Percentiles rank a stretch among this genome's conserved stretches.
phyloP scores from a whole-genome alignment of 176 grass and related monocot genomes.

The Oryza glumipatula region DNA sequence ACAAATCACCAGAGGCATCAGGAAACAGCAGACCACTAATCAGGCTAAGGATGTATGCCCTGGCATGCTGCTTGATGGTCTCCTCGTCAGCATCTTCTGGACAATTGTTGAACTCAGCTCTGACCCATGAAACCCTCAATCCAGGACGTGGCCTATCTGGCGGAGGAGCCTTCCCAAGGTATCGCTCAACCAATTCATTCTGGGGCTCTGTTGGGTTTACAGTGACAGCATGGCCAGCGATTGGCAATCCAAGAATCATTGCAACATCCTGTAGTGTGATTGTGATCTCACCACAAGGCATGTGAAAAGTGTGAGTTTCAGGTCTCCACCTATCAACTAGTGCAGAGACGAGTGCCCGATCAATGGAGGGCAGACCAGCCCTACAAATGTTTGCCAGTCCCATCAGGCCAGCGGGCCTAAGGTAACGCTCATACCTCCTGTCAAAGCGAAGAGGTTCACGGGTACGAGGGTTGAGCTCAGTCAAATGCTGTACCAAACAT shows the following conservation, averaged over 20 bases:
- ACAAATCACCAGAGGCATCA: conserved; percentile 50
- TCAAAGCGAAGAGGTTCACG: conserved; percentile 47
- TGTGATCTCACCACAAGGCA: conserved; percentile 51
- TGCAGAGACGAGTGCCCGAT: conserved; percentile 47
- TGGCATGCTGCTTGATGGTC: conserved; percentile 39
- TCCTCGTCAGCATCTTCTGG: conserved; percentile 46
- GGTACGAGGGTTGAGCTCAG: conserved; percentile 43
- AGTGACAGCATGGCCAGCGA: conserved; percentile 40
- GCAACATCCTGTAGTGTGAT: conserved; percentile 56
- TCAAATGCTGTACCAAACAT: conserved; percentile 37
- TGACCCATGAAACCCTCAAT: conserved; percentile 47
- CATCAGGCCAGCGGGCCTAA: conserved; percentile 45
- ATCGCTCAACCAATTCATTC: conserved; percentile 38
- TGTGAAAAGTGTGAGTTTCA: conserved; percentile 49
- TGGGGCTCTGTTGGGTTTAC: conserved; percentile 23
- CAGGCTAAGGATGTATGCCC: conserved; percentile 53
- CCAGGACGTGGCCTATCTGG: conserved; percentile 33
- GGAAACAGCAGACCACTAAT: conserved; percentile 49
- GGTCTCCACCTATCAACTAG: conserved; percentile 52
- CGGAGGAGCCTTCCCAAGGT: conserved; percentile 37
- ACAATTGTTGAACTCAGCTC: conserved; percentile 43
- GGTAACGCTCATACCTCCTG: conserved; percentile 40
- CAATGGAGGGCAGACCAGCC: conserved; percentile 47
- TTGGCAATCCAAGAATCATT: conserved; percentile 49
- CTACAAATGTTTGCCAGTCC: conserved; percentile 42